Conservation (phyloP, 2,329 filamentous ascomycete species). For the Cladosporium austrohemisphaericum region DNA sequence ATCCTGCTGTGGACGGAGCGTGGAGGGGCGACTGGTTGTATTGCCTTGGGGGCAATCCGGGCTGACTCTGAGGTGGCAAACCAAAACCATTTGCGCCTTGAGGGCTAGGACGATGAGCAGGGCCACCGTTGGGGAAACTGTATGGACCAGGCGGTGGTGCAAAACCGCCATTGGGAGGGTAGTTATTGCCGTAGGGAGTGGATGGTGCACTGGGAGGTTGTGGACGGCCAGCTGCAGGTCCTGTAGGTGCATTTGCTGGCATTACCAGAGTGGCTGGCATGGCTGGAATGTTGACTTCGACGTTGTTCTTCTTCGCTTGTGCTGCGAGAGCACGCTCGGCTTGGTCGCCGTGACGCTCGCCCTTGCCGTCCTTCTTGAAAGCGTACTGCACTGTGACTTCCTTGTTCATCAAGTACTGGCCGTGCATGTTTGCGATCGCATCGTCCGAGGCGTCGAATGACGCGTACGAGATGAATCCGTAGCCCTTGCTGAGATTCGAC, state of each 20-base stretch:
- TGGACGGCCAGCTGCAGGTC: slow-evolving; percentile 40
- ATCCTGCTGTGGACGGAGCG: slow-evolving; percentile 56
- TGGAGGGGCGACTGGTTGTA: slow-evolving; percentile 49
- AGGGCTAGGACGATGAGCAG: slow-evolving; percentile 18
- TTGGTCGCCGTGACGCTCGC: slow-evolving; percentile 89
- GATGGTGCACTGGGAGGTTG: slow-evolving; percentile 37
- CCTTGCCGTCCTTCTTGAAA: slow-evolving; percentile 98
- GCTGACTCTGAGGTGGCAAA: slow-evolving; percentile 23
- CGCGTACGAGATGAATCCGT: slow-evolving; percentile 90
- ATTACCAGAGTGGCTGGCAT: slow-evolving; percentile 70
- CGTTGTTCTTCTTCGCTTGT: slow-evolving; percentile 90
- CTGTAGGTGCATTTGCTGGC: slow-evolving; percentile 36
- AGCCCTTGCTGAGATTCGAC: slow-evolving; percentile 83
- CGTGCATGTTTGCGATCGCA: slow-evolving; percentile 87
- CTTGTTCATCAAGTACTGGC: slow-evolving; percentile 95
- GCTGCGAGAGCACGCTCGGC: slow-evolving; percentile 88
- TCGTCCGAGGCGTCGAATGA: slow-evolving; percentile 92
- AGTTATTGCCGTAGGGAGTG: slow-evolving; percentile 21
- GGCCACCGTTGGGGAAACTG: slow-evolving; percentile 5
- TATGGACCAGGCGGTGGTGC: slow-evolving; percentile 18
- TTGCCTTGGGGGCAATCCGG: slow-evolving; percentile 26
- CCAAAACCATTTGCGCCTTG: slow-evolving; percentile 24
- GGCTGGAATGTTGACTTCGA: slow-evolving; percentile 74
- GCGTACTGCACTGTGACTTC: slow-evolving; percentile 96
- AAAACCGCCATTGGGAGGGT: slow-evolving; percentile 20